Conservation (phyloP, 306 rosid species). For the Trifolium dubium region DNA sequence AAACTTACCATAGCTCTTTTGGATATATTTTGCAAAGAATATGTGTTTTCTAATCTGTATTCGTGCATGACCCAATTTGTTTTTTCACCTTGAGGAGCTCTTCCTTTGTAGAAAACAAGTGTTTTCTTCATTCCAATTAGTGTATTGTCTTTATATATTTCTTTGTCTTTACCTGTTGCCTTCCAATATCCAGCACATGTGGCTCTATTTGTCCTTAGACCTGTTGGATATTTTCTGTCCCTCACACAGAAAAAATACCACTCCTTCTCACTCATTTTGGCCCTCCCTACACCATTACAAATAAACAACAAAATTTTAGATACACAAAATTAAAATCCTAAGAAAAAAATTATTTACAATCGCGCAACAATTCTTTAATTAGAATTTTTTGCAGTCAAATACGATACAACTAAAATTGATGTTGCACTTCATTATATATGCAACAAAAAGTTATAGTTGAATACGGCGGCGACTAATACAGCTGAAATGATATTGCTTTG, state of each 20-base stretch:
- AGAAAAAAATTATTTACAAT: background rate
- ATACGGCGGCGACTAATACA: accelerated
- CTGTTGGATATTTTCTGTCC: slow-evolving; percentile 87
- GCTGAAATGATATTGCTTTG: accelerated
- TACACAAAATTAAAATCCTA: background rate
- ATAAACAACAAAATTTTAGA: background rate
- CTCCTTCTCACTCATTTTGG: slow-evolving; percentile 83
- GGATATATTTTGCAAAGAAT: slow-evolving; percentile 45
- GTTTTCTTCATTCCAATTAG: slow-evolving; percentile 95
- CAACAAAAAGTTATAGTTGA: background rate
- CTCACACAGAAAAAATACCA: slow-evolving; percentile 85
- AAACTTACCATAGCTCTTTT: slow-evolving; percentile 57
- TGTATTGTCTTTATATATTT: slow-evolving; percentile 54
- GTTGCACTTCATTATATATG: background rate
- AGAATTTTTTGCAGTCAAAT: background rate
- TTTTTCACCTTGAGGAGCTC: slow-evolving; percentile 79
- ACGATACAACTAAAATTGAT: no score
- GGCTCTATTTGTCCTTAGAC: slow-evolving; percentile 85
- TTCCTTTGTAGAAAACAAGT: slow-evolving; percentile 84
- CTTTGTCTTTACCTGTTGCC: slow-evolving; percentile 93
- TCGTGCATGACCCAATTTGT: slow-evolving; percentile 96
- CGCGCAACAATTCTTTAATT: background rate
- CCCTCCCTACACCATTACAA: slow-evolving; percentile 55
- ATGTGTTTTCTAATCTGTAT: slow-evolving; percentile 65
- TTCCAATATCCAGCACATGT: slow-evolving; percentile 91